phyloP scores from a whole-genome alignment of 148 eudicot species.

The Rhododendron ovatum region DNA sequence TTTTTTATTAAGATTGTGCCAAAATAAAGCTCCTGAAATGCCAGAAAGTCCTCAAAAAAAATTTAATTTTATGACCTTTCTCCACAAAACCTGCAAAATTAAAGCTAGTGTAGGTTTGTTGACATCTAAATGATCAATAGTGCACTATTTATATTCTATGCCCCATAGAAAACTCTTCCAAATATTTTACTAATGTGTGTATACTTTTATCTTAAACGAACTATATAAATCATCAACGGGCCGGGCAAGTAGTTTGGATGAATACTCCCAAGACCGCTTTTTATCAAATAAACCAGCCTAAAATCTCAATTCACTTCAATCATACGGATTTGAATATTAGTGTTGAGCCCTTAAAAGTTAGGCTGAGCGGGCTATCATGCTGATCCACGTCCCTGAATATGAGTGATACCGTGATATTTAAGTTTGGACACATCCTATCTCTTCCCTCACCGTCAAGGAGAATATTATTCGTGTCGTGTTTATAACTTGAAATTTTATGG shows the following conservation, averaged over 20 bases:
- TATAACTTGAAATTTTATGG: background rate
- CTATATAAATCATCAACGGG: background rate
- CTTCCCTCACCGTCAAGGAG: background rate
- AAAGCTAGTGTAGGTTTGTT: background rate
- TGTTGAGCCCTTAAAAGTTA: background rate
- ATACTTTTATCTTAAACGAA: background rate
- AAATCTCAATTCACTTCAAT: background rate
- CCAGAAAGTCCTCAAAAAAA: background rate
- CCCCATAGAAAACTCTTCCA: background rate
- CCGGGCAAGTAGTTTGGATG: background rate
- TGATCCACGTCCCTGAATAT: background rate
- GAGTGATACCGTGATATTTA: background rate
- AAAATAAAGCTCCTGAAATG: background rate
- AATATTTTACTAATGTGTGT: background rate
- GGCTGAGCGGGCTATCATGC: background rate
- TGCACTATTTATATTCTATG: background rate
- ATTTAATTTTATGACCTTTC: background rate
- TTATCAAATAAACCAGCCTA: background rate
- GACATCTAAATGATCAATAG: background rate
- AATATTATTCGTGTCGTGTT: background rate
- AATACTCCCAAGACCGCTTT: background rate
- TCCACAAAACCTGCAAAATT: background rate
- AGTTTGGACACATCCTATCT: background rate
- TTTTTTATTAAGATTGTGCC: no score
- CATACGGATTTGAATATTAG: background rate